Percentiles rank a stretch among this genome's conserved stretches.
Evolutionary conservation across 495 filamentous ascomycete genomes (phyloP).

Genomic region (Echria macrotheca): DNA sequence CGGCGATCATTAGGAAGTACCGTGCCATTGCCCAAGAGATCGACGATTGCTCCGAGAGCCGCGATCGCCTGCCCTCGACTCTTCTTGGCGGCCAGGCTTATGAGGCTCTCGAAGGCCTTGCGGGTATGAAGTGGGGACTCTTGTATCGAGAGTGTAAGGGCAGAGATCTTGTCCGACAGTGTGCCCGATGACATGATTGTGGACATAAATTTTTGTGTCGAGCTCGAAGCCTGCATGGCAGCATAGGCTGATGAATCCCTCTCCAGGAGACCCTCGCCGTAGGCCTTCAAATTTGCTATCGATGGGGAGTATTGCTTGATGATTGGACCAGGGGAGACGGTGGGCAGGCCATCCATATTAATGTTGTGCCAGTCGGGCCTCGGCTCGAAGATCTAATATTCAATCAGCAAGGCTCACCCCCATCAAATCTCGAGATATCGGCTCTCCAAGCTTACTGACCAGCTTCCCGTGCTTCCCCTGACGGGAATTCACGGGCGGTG

Average conservation of each 20-base stretch:
- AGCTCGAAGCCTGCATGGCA: constrained; percentile 51
- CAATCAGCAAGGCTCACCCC: too few relatives aligned
- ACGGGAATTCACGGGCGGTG: too few relatives aligned
- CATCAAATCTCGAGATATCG: too few relatives aligned
- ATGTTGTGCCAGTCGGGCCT: constrained; percentile 81
- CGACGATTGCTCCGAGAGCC: constrained; percentile 84
- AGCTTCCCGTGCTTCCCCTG: constrained; percentile 31
- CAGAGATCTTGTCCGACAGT: constrained; percentile 92
- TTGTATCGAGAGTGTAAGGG: constrained; percentile 85
- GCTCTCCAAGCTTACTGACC: constrained; percentile 41
- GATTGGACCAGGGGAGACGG: constrained; percentile 36
- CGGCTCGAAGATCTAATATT: constrained; percentile 60
- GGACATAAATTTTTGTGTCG: constrained; percentile 87
- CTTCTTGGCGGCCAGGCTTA: constrained; percentile 76
- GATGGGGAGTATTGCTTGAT: constrained; percentile 49
- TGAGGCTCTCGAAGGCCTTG: constrained; percentile 77
- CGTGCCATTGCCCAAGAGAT: constrained; percentile 83
- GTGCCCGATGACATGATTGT: constrained; percentile 97
- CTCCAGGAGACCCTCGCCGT: constrained; percentile 69
- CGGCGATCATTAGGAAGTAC: constrained; percentile 78
- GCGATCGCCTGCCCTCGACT: constrained; percentile 91
- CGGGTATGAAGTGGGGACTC: constrained; percentile 91
- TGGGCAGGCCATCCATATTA: constrained; percentile 52
- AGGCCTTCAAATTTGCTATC: constrained; percentile 65
- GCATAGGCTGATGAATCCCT: constrained; percentile 63